Evolutionary conservation across 148 eudicot species (phyloP), one percentile per base, ranked within the genome.

Genomic region (Pouteria glomerata): DNA sequence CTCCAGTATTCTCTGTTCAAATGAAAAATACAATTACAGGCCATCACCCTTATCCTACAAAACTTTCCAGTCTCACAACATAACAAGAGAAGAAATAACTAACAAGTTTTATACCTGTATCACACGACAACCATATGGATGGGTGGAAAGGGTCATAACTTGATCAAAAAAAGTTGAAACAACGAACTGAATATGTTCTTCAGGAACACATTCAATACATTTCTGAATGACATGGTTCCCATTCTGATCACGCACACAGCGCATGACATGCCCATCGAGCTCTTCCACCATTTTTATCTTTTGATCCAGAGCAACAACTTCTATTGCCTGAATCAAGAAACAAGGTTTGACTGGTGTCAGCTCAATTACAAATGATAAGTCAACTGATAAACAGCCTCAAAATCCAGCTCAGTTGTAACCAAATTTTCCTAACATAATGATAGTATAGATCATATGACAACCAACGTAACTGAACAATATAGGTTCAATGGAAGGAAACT

Each of bases 171-270:
- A 92, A n/a, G 97, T 90, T 39, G 83, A 76, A 51, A 96, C 78
- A 68, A 96, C 90, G 68, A 96, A 96, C 74, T 90, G 94, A 76
- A 96, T 90, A 68, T 90, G 79, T 55, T 90, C 97, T 79, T 96
- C 99, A 19, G 97, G 99, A 30, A 90, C 96, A 80, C 97, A 96
- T 79, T 96, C 99, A 33, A 96, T 92, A 80, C 99, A 96, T 80
- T 96, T 96, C 73, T 96, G 99, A 67, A 96, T 84, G 41, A 96
- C 99, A 84, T 96, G 99, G 72, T 96, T 96, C 41, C 99, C 99
- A 80, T 96, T 96, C 72, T 96, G 99, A 86, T 96, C 99, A 70
- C 99, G 96, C 33, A 96, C 99, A 79, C 99, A 96, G 18, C 99
- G 97, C 94, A 96, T 92, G 48, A 96, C 81, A 63, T 92, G 88